Base-by-base conservation (phyloP, 805 yeast genomes). In the Saturnispora hagleri region DNA sequence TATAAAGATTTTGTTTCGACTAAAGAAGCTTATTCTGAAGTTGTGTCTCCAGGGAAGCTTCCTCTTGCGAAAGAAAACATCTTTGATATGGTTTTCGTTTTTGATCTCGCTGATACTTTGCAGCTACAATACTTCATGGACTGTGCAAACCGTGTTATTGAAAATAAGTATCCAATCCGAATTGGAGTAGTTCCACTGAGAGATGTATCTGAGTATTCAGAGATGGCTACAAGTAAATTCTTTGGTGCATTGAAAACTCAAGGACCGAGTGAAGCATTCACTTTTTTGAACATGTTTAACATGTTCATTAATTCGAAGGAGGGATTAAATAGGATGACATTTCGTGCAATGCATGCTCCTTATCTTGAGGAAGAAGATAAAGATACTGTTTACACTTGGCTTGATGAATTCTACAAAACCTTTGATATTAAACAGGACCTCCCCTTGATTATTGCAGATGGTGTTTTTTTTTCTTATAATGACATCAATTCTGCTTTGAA, bases 121-220 rank as follows among this genome's bases (percentile, higher is more conserved):
- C 84, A 86, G 53, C 59, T 83, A 18, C 62, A 69, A 17, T 77
- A 75, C 1, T 64, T 82, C 28, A 66, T 76, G 18, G 70, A 82
- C 8, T 69, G 81, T 34, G 59, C 83, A 2, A 71, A 73, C 26
- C 65, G 77, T 2, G 69, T 81, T 2, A 60, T 81, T n/a, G 71
- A 74, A 12, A 75, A 78, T 43, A 79, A 80, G 1, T 73, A 86
- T 17, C 87, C 96, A 0, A 85, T 89, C 57, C 84, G 90, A 64
- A 62, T 91, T 48, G 99, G 97, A 6, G 55, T 91, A 3, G 70
- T 91, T n/a, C 96, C 98, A 0, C 53, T 85, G 2, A 61, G 66
- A 8, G 65, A 62, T 5, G 52, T 59, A 12, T 58, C 52, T 3
- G 41, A 47, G 8, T 68, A 67, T 53, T 51, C 50, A 24, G 50